Percentiles rank a stretch among this genome's conserved stretches.
phyloP scores from a whole-genome alignment of 805 yeast species.

The Suhomyces sp. region DNA sequence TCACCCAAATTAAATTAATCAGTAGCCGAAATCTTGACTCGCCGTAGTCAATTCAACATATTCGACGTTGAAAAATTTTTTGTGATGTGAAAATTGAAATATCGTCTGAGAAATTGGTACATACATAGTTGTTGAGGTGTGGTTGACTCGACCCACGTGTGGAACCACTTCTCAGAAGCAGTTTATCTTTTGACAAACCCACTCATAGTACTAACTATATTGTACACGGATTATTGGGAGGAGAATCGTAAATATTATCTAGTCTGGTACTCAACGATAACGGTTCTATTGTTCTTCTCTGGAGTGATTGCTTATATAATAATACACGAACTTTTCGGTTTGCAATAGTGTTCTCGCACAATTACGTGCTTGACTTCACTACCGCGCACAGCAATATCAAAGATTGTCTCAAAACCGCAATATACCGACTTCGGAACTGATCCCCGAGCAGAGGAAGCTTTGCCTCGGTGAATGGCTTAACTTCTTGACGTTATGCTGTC shows the following conservation, averaged over 20 bases:
- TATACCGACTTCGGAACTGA: neutral
- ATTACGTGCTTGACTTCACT: neutral
- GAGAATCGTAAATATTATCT: neutral
- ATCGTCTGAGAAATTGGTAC: neutral
- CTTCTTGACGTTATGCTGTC: neutral
- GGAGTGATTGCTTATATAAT: no score
- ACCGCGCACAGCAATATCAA: neutral
- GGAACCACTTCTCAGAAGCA: no score
- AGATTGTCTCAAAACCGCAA: neutral
- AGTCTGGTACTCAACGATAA: neutral
- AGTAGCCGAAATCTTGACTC: neutral
- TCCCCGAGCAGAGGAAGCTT: neutral
- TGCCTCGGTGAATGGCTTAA: neutral
- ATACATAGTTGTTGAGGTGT: no score
- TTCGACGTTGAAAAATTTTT: neutral
- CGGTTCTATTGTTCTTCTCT: neutral
- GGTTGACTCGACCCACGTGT: no score
- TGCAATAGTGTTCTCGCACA: neutral
- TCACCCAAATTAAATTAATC: neutral
- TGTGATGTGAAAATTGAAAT: neutral
- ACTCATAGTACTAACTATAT: no score
- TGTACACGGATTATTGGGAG: no score
- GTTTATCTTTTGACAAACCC: no score
- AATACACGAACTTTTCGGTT: neutral
- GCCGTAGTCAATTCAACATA: neutral